phyloP scores from a whole-genome alignment of 208 protist genomes.

The Wallacemonas sp. region DNA sequence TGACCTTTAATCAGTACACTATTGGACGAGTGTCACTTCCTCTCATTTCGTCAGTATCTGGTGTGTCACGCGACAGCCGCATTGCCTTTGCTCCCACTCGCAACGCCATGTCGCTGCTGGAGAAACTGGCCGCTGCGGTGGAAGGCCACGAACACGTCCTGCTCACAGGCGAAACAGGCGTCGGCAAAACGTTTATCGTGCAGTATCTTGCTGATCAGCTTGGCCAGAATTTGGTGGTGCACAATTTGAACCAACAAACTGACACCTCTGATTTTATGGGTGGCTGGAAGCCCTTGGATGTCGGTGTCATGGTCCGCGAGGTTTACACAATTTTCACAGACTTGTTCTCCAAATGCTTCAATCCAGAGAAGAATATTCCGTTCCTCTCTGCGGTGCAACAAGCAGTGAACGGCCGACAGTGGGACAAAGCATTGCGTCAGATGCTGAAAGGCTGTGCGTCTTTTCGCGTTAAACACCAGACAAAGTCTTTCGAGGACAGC shows the following conservation, averaged over 20 bases:
- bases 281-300: slow-evolving; percentile 98
- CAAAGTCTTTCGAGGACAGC: slow-evolving; percentile 25
- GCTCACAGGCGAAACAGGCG: slow-evolving; percentile 99
- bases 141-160: slow-evolving; percentile 95
- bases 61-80: slow-evolving; percentile 49
- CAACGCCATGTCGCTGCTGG: slow-evolving; percentile 93
- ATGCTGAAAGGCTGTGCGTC: slow-evolving; percentile 77
- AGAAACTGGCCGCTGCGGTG: slow-evolving; percentile 93
- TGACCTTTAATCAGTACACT: slow-evolving; percentile 43
- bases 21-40: slow-evolving; percentile 67
- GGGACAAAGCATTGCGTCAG: slow-evolving; percentile 53
- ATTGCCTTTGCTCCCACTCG: slow-evolving; percentile 95
- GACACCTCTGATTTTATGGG: slow-evolving; percentile 99
- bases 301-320: slow-evolving; percentile 68
- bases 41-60: slow-evolving; percentile 29
- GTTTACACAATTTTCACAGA: slow-evolving; percentile 87
- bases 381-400: slow-evolving; percentile 75
- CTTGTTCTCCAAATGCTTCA: slow-evolving; percentile 96
- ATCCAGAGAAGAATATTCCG: slow-evolving; percentile 68
- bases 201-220: slow-evolving; percentile 90
- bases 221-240: slow-evolving; percentile 93
- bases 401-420: slow-evolving; percentile 65
- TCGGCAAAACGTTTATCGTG: slow-evolving; percentile 94
- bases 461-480: slow-evolving; percentile 60
- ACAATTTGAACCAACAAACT: slow-evolving; percentile 99